phyloP scores from a whole-genome alignment of 805 yeast species.

The Candida multigemmis region DNA sequence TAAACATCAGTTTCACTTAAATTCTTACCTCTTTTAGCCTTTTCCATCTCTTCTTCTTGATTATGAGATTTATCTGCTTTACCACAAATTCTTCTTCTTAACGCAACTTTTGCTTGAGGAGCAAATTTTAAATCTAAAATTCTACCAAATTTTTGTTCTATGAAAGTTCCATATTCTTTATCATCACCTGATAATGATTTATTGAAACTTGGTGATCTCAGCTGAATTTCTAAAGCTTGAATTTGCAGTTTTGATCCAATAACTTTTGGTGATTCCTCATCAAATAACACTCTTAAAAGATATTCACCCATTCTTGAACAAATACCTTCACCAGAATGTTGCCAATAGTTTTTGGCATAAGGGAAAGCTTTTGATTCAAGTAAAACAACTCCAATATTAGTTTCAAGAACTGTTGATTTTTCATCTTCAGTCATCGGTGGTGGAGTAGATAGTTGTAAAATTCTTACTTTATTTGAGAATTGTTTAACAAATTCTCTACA shows the following conservation, averaged over 20 bases:
- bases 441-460: slow-evolving; percentile 66
- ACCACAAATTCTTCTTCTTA: slow-evolving; percentile 68
- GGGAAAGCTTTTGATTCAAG: slow-evolving; percentile 51
- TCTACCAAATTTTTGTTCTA: slow-evolving; percentile 89
- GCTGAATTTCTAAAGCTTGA: slow-evolving; percentile 21
- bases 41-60: slow-evolving; percentile 16
- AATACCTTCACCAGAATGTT: slow-evolving; percentile 94
- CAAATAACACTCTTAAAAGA: slow-evolving; percentile 50
- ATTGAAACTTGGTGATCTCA: slow-evolving; percentile 22
- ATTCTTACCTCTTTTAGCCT: slow-evolving; percentile 16
- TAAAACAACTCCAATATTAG: slow-evolving; percentile 72
- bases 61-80: slow-evolving; percentile 37
- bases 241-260: slow-evolving; percentile 2
- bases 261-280: slow-evolving; percentile 9
- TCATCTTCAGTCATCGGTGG: slow-evolving; percentile 56
- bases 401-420: slow-evolving; percentile 48
- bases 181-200: slow-evolving; percentile 22
- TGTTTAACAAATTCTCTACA: slow-evolving; percentile 65
- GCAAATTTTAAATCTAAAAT: slow-evolving; percentile 73
- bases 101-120: slow-evolving; percentile 63
- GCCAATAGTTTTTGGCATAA: slow-evolving; percentile 87
- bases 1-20: slow-evolving; percentile 61
- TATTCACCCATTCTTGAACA: slow-evolving; percentile 88
- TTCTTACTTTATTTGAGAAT: slow-evolving; percentile 36
- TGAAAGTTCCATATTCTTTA: slow-evolving; percentile 53